Evolutionary conservation across 1,284 basidiomycete genomes (phyloP).

Genomic region (Tilletia setariae): DNA sequence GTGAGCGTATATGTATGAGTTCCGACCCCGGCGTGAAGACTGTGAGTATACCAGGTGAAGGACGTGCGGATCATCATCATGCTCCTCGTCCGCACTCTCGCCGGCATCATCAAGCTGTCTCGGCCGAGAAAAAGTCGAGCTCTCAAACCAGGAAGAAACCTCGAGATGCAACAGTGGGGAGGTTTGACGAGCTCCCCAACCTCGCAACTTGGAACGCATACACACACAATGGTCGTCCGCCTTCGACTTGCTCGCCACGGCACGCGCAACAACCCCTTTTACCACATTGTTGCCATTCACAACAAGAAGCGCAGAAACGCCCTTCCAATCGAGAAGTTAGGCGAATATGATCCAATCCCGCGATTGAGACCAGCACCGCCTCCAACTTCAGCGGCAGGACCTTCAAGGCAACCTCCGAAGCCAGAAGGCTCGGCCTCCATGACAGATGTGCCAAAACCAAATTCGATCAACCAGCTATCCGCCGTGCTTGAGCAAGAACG

Average conservation of each 20-base stretch:
- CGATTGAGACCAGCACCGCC: conserved; percentile 21
- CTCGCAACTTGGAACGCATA: background rate
- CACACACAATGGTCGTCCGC: conserved; percentile 70
- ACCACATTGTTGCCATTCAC: conserved; percentile 83
- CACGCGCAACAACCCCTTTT: conserved; percentile 71
- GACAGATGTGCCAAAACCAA: background rate
- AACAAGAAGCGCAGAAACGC: conserved; percentile 73
- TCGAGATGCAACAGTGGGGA: background rate
- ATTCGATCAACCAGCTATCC: background rate
- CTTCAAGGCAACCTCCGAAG: background rate
- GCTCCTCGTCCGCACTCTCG: background rate
- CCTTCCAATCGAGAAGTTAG: conserved; percentile 84
- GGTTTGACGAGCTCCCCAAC: background rate
- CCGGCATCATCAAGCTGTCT: background rate
- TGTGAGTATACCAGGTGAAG: background rate
- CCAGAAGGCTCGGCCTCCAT: background rate
- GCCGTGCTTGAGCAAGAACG: conserved; percentile 5
- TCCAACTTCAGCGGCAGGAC: background rate
- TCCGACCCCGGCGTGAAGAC: too few species aligned
- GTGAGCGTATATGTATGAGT: too few species aligned
- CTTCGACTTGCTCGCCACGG: conserved; percentile 84
- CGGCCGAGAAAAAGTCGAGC: background rate
- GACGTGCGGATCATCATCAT: background rate
- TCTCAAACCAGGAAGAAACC: background rate
- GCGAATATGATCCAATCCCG: conserved; percentile 74